Percentiles rank a stretch among this genome's conserved stretches.
These are phyloP conservation scores for Nematocida sp. DNA, from an alignment of 371 early-diverging fungal species.

Conservation along the genomic window DNA sequence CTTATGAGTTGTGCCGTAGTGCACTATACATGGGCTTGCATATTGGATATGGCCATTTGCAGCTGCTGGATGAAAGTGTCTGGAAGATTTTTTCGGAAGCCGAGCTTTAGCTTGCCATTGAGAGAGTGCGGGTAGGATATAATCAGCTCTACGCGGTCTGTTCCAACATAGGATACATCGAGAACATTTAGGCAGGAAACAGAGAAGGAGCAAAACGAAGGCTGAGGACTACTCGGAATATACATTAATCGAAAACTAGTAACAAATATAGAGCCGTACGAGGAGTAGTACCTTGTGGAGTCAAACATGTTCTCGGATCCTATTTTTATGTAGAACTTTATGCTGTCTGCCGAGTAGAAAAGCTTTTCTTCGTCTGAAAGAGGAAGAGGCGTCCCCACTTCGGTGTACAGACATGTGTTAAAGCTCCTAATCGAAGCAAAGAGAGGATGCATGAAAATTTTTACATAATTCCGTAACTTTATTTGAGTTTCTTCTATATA, in stretches of 20 bases:
- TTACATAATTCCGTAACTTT: constrained; percentile 4
- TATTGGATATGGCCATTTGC: no score
- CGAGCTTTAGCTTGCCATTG: neutral
- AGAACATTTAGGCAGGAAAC: constrained; percentile 6
- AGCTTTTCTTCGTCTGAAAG: constrained; percentile 55
- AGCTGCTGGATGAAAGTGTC: constrained; percentile 20
- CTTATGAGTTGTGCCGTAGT: no score
- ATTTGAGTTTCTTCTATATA: constrained; percentile 41
- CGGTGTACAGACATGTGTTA: constrained; percentile 56
- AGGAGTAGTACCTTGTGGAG: constrained; percentile 29
- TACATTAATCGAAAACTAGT: constrained; percentile 59
- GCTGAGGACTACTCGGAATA: constrained; percentile 18
- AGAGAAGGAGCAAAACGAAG: constrained; percentile 54
- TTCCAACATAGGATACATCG: neutral
- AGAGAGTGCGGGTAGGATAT: neutral
- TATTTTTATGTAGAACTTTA: constrained; percentile 36
- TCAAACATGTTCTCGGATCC: constrained; percentile 54
- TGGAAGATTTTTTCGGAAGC: constrained; percentile 15
- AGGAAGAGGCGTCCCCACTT: constrained; percentile 53
- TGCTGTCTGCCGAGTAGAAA: constrained; percentile 23
- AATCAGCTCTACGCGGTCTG: neutral
- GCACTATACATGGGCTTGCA: no score
- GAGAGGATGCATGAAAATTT: neutral
- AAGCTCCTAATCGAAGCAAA: constrained; percentile 24
- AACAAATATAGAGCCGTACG: constrained; percentile 46